These are phyloP conservation scores for Naegleria lovaniensis DNA, from an alignment of 208 protist species.

Conservation along the genomic window DNA sequence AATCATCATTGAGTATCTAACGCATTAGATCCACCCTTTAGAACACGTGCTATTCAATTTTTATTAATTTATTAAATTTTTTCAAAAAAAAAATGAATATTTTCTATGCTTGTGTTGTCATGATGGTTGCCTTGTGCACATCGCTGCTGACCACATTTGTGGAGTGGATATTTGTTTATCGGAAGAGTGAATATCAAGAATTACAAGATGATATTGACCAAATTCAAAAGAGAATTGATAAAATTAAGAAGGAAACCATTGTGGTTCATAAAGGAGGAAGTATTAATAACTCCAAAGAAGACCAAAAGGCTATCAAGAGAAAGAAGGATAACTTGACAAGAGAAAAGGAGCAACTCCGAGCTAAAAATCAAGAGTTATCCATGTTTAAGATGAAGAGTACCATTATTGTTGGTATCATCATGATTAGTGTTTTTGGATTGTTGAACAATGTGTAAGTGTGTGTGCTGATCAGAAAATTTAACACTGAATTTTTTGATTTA, in stretches of 20 bases:
- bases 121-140: background rate
- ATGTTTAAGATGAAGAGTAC: constrained; percentile 5
- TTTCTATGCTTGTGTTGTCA: background rate
- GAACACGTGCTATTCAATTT: too few species aligned
- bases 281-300: background rate
- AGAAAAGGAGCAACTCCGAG: background rate
- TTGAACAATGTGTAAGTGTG: background rate
- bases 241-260: background rate
- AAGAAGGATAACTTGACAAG: background rate
- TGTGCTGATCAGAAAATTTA: too few species aligned
- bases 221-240: constrained; percentile 9
- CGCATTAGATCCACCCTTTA: too few species aligned
- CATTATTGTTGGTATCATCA: constrained; percentile 19
- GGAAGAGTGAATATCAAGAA: background rate
- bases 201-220: background rate
- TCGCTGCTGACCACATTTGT: background rate
- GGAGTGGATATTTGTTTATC: background rate
- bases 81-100: background rate
- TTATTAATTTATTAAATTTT: too few species aligned
- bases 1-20: too few species aligned
- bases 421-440: constrained; percentile 9
- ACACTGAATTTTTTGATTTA: too few species aligned
- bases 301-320: background rate
- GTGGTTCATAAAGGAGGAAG: background rate
- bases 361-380: background rate